phyloP scores from a whole-genome alignment of 495 filamentous ascomycete species.

The Penicillium canescens region DNA sequence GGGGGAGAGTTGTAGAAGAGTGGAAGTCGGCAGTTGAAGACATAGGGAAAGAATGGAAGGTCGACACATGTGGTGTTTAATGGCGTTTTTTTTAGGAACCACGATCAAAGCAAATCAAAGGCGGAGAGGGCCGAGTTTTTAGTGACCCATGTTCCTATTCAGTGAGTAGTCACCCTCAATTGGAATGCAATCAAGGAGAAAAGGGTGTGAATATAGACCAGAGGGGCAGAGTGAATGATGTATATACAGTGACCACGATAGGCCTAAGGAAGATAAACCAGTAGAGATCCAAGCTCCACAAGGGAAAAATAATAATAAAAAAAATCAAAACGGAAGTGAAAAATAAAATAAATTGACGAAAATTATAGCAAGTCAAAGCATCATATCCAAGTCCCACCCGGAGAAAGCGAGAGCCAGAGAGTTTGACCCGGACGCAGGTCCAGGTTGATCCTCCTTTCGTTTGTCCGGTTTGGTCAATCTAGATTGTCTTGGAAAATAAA shows the following conservation, averaged over 20 bases:
- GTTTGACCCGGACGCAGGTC: slow-evolving; percentile 51
- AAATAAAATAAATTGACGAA: slow-evolving; percentile 18
- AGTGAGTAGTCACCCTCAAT: slow-evolving; percentile 14
- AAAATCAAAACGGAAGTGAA: slow-evolving; percentile 18
- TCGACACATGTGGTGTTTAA: slow-evolving; percentile 25
- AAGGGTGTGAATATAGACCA: slow-evolving; percentile 12
- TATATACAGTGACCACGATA: slow-evolving; percentile 29
- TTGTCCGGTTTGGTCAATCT: slow-evolving; percentile 38
- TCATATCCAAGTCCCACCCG: slow-evolving; percentile 40
- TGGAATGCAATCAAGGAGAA: slow-evolving; percentile 15
- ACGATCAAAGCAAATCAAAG: slow-evolving; percentile 2
- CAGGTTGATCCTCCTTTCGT: slow-evolving; percentile 50
- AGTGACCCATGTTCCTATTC: slow-evolving; percentile 8
- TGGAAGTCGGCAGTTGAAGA: slow-evolving; percentile 34
- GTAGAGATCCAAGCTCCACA: slow-evolving; percentile 14
- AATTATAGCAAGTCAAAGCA: slow-evolving; percentile 45
- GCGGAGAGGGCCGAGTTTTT: slow-evolving; percentile 7
- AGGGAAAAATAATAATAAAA: slow-evolving; percentile 5
- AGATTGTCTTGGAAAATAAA: slow-evolving; percentile 22
- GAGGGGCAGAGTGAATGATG: slow-evolving; percentile 25
- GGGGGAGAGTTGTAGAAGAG: slow-evolving; percentile 29
- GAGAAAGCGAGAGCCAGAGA: slow-evolving; percentile 41
- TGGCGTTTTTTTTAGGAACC: neutral
- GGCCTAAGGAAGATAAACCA: slow-evolving; percentile 38
- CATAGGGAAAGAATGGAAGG: slow-evolving; percentile 31